Percentiles rank a stretch among this genome's conserved stretches.
Conservation (phyloP, 2,329 filamentous ascomycete genomes). For the Mycosphaerella sp. region DNA sequence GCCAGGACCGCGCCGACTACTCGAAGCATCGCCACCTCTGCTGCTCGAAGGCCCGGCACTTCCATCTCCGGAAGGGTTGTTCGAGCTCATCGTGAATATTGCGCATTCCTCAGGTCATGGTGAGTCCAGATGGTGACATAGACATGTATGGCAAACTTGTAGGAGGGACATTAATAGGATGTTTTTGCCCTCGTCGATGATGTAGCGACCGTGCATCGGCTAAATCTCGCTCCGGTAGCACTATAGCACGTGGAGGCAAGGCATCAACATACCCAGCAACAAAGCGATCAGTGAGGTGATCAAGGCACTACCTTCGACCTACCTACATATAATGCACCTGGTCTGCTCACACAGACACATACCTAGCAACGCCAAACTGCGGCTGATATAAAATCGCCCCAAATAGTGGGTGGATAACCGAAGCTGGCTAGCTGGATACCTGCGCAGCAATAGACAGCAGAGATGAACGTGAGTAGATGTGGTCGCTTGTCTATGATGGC, state of each 20-base stretch:
- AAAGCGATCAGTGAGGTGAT: background rate
- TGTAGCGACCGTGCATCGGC: background rate
- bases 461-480: conserved; percentile 52
- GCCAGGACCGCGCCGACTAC: conserved; percentile 22
- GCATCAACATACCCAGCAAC: background rate
- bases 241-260: background rate
- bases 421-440: background rate
- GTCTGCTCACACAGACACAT: too few species aligned
- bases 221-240: background rate
- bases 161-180: background rate
- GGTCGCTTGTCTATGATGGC: background rate
- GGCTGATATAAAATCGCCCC: background rate
- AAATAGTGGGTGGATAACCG: background rate
- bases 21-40: conserved; percentile 21
- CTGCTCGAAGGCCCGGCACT: conserved; percentile 24
- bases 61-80: conserved; percentile 28
- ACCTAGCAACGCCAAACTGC: background rate
- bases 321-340: too few species aligned
- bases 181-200: conserved; percentile 5
- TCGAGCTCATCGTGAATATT: conserved; percentile 29
- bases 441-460: conserved; percentile 20
- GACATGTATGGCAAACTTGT: background rate
- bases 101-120: conserved; percentile 6
- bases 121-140: background rate
- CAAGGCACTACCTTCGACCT: too few species aligned